Base-by-base conservation (phyloP, 2,329 filamentous ascomycete species). In the Pestalotiopsis sp. region DNA sequence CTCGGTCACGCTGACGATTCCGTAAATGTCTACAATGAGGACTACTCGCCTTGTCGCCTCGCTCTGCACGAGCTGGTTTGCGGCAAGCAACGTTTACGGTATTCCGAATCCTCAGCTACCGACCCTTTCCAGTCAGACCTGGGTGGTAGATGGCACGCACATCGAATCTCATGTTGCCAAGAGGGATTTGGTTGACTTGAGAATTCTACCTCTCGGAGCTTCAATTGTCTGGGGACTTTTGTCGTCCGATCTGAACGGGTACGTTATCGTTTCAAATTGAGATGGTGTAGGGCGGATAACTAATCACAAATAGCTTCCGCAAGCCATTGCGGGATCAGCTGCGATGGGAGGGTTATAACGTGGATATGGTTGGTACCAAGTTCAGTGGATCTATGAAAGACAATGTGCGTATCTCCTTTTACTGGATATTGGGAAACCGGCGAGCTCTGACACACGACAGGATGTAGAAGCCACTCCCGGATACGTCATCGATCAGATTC, bases 161-260 rank as follows among this genome's bases (percentile, higher is more conserved):
- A 23, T 5, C 17, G 45, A 52, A n/a, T 52, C 17, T 4, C 4
- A 23, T 52, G 1, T 52, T n/a, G 6, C 17, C 6, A 20, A 20
- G 17, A 52, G 45, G 5, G 45, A 52, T n/a, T 52, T 52, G 5
- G 57, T 59, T 31, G 25, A 59, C 27, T 23, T 59, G 12, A 59
- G 59, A 62, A 69, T 69, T 27, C 25, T 69, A n/a, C 31, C 60
- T 17, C 66, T 69, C 2, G 66, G 68, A 31, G 68, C 68, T 13
- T 69, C 68, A 4, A 68, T 68, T 49, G 57, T 65, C 6, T 69
- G 27, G 25, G 68, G 68, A 14, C 23, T 49, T 17, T 45, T 52
- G 2, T 69, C 68, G 14, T 69, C 78, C 76, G 41, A 80, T 93
- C 2, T 86, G 87, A 4, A 87, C 82, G 17, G 52, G 61, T 69